Conservation (phyloP, 306 rosid species). For the Pachyrhizus erosus region DNA sequence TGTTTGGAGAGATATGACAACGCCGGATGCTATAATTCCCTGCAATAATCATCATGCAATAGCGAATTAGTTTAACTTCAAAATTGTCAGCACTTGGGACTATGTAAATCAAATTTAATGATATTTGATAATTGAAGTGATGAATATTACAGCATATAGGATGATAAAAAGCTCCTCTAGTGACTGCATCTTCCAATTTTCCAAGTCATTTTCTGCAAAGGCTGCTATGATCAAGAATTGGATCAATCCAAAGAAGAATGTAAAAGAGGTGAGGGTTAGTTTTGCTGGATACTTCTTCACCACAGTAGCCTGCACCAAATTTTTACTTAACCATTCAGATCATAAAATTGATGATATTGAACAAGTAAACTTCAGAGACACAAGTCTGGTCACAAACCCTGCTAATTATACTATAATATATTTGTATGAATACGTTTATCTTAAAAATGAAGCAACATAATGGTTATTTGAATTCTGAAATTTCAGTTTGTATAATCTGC, state of each 20-base stretch:
- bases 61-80: slow-evolving; percentile 21
- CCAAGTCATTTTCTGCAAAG: slow-evolving; percentile 59
- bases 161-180: slow-evolving; percentile 63
- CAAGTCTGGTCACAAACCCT: not conserved
- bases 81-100: not conserved
- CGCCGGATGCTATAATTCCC: slow-evolving; percentile 64
- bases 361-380: not conserved
- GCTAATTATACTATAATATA: not conserved
- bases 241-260: slow-evolving; percentile 78
- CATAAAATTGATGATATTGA: slow-evolving; percentile 2
- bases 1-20: slow-evolving; percentile 66
- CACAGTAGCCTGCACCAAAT: slow-evolving; percentile 64
- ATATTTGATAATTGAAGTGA: slow-evolving; percentile 21
- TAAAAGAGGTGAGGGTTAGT: slow-evolving; percentile 64
- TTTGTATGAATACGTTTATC: not conserved
- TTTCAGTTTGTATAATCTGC: not conserved
- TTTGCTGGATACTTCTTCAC: slow-evolving; percentile 72
- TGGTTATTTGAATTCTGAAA: not conserved
- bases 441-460: not conserved
- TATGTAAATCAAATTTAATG: not conserved
- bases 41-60: slow-evolving; percentile 36
- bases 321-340: not conserved
- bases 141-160: slow-evolving; percentile 65
- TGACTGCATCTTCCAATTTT: slow-evolving; percentile 68
- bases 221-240: slow-evolving; percentile 77